phyloP scores from a whole-genome alignment of 2,329 filamentous ascomycete species.

The Sporothrix inflata region DNA sequence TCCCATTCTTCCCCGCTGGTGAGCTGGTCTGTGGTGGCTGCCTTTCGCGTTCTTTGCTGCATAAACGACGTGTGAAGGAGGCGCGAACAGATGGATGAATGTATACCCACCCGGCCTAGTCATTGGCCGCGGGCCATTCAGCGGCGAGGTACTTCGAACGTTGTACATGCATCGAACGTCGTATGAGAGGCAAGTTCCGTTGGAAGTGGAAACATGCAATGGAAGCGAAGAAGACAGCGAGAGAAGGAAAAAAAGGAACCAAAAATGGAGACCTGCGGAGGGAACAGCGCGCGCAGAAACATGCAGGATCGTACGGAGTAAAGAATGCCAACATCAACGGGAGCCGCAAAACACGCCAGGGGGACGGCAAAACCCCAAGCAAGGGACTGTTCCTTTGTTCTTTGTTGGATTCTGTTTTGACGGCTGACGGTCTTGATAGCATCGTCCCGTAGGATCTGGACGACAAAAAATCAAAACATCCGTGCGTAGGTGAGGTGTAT shows the following conservation, averaged over 20 bases:
- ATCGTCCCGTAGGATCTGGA: neutral
- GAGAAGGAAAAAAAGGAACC: neutral
- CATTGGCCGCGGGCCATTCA: neutral
- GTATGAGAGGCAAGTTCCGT: neutral
- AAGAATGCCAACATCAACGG: neutral
- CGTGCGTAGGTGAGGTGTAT: neutral
- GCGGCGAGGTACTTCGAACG: neutral
- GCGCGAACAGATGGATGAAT: neutral
- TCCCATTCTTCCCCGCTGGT: neutral
- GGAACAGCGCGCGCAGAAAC: neutral
- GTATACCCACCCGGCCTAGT: neutral
- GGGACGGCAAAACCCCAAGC: neutral
- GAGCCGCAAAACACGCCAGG: neutral
- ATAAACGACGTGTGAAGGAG: too few relatives aligned
- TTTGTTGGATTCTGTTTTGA: neutral
- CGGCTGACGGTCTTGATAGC: neutral
- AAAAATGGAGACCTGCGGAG: neutral
- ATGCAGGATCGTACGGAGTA: neutral
- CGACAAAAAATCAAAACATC: neutral
- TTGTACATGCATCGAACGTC: neutral
- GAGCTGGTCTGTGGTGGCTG: neutral
- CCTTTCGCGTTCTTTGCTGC: neutral
- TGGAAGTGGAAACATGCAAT: too few relatives aligned
- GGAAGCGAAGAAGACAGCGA: neutral
- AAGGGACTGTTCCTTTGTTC: neutral